Evolutionary conservation across 192 early-diverging fungal genomes (phyloP), one percentile per base, ranked within the genome.

Genomic region (Phlyctochytrium arcticum): DNA sequence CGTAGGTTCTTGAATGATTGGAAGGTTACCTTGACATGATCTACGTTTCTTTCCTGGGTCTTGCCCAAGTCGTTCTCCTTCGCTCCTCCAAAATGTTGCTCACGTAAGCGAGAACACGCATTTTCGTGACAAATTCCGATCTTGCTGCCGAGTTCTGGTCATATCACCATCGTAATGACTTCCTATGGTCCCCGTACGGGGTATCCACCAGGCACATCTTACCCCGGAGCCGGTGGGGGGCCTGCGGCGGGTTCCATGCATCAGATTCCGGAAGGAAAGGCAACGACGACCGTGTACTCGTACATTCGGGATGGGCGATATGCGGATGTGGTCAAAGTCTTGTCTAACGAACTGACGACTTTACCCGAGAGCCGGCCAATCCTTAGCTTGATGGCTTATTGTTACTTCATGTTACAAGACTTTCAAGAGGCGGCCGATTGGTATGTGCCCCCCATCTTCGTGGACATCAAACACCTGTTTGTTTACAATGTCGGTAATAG

Each of bases 181-280:
- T 66, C 64, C 29, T 66, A 66, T 44, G 64, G 64, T 21, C 39
- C 64, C 19, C 64, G 64, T 1, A 66, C 64, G 12, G 37, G 37
- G 2, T 19, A 57, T 3, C 31, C 37, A 15, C 62, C 65, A 9
- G 42, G 39, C 0, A 68, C 65, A 21, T 47, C 65, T 5, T 68
- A 68, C 48, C 54, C 37, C 6, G 63, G 63, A 10, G 63, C 63
- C 5, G 46, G 48, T 6, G 54, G 36, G 10, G 86, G 83, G 86
- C 9, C 48, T 5, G 57, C 57, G 12, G 46, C 65, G n/a, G 57
- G n/a, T 17, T 33, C 46, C 10, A 30, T 79, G 39, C 64, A 67
- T 27, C 83, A 84, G 62, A 73, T 82, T 23, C 84, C 84, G 3
- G 77, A 85, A 54, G 84, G 84, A 8, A 85, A 80, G 64, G 75